Conservation (phyloP, 176 grass and related monocot genomes). For the Juncus inflexus region DNA sequence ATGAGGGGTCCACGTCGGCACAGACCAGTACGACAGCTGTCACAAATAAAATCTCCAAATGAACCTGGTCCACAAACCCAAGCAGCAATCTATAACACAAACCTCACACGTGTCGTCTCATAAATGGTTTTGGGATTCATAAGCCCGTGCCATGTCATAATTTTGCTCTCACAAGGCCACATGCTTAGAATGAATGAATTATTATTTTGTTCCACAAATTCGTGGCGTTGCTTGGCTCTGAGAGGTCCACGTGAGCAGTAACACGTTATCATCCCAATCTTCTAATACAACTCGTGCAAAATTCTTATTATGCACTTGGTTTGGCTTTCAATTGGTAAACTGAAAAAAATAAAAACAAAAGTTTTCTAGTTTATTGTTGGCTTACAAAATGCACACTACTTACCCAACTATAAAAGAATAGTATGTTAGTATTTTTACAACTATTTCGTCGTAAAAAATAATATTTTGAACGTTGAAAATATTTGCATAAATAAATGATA, state of each 20-base stretch:
- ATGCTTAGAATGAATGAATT: no score
- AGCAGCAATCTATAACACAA: no score
- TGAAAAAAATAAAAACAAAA: no score
- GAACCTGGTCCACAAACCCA: not conserved
- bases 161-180: slow-evolving; percentile 10
- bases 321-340: not conserved
- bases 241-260: slow-evolving; percentile 17
- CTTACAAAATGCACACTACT: no score
- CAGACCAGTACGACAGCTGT: slow-evolving; percentile 24
- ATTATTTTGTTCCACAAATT: no score
- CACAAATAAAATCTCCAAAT: not conserved
- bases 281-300: not conserved
- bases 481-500: no score
- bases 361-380: no score
- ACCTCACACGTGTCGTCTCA: not conserved
- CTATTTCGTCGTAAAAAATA: no score
- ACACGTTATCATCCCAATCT: slow-evolving; percentile 1
- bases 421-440: no score
- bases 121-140: not conserved
- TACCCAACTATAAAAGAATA: no score
- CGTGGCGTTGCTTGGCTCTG: not conserved
- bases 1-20: slow-evolving; percentile 15
- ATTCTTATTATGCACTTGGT: not conserved
- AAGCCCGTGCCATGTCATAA: not conserved
- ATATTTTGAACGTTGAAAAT: no score